Conservation (phyloP, 1,284 basidiomycete species). For the Ustilago curta region DNA sequence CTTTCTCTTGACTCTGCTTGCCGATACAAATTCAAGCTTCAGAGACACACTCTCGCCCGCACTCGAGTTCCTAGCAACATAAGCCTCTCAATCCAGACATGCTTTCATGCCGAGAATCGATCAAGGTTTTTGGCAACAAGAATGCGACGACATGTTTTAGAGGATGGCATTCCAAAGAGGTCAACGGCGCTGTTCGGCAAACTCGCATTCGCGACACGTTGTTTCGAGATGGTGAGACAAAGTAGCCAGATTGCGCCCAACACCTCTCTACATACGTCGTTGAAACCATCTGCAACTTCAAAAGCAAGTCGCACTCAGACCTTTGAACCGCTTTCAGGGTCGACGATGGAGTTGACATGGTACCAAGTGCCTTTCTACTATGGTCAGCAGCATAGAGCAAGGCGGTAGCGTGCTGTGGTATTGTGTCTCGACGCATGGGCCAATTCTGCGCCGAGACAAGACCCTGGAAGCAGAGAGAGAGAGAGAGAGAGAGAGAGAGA, state of each 20-base stretch:
- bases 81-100: background rate
- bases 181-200: background rate
- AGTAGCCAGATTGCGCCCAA: background rate
- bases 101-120: background rate
- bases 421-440: slow-evolving; percentile 5
- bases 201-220: slow-evolving; percentile 8
- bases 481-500: no score
- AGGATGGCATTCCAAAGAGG: background rate
- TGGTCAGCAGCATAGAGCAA: background rate
- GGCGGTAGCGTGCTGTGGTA: background rate
- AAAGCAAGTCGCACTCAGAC: background rate
- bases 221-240: background rate
- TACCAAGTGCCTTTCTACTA: background rate
- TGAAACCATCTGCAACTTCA: background rate
- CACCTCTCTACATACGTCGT: no score
- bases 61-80: background rate
- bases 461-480: slow-evolving; percentile 22
- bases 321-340: background rate
- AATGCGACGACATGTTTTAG: background rate
- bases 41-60: background rate
- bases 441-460: slow-evolving; percentile 1
- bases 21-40: background rate
- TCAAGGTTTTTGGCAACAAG: background rate
- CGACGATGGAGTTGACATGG: background rate
- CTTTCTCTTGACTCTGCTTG: no score